phyloP scores from a whole-genome alignment of 2,329 filamentous ascomycete species.

The Calonectria crousiana region DNA sequence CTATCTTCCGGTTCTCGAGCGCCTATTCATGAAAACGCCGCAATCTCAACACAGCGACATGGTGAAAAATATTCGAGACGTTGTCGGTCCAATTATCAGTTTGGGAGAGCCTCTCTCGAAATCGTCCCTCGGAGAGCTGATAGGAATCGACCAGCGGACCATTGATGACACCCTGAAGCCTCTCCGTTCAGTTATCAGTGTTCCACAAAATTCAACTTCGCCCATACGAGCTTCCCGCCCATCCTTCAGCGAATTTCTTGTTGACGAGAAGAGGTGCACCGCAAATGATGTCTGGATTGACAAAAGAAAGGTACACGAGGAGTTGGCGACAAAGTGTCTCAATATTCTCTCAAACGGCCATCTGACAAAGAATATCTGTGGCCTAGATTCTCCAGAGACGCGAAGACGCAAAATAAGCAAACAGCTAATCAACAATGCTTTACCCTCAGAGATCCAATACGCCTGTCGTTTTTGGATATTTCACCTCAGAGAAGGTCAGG shows the following conservation, averaged over 20 bases:
- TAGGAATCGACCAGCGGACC: slow-evolving; percentile 5
- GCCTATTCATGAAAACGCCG: neutral
- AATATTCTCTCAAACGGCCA: neutral
- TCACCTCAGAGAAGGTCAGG: slow-evolving; percentile 45
- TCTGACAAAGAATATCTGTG: neutral
- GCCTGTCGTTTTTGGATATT: slow-evolving; percentile 53
- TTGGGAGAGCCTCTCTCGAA: slow-evolving; percentile 25
- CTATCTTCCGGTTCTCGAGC: slow-evolving; percentile 32
- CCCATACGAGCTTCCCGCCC: slow-evolving; percentile 25
- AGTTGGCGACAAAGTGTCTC: neutral
- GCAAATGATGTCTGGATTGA: slow-evolving; percentile 48
- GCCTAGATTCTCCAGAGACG: neutral
- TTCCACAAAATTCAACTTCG: fast-evolving
- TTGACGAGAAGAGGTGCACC: slow-evolving; percentile 42
- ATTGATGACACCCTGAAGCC: neutral
- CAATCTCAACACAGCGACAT: neutral
- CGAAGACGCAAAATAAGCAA: neutral
- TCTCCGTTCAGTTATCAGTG: neutral
- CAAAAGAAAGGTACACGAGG: neutral
- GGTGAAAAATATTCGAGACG: neutral
- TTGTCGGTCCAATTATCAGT: neutral
- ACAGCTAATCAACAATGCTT: too few relatives aligned
- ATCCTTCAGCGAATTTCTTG: slow-evolving; percentile 55
- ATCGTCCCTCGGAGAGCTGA: slow-evolving; percentile 36
- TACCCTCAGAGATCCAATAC: neutral